A percentile compares a stretch with the other conserved stretches of the same genome.
Evolutionary conservation across 2,329 filamentous ascomycete genomes (phyloP).

Genomic region (Trichocomaceae sp.): DNA sequence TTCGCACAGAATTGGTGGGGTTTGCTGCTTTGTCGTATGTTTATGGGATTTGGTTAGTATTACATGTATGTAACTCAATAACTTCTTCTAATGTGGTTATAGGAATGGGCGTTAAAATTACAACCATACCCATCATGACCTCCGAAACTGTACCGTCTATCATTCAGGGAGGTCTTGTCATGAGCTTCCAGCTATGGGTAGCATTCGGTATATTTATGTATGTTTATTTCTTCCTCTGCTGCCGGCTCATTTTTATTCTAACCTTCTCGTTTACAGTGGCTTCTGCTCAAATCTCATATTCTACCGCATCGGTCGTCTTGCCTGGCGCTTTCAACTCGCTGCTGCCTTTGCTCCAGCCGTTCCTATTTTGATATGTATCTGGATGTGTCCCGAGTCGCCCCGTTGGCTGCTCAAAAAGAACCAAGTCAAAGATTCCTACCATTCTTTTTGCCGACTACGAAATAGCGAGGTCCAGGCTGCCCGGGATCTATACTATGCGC

Average conservation of each 20-base stretch:
- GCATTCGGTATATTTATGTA: conserved; percentile 59
- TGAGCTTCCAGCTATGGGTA: conserved; percentile 48
- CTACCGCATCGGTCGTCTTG: conserved; percentile 43
- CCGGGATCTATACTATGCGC: conserved; percentile 56
- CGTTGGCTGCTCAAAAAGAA: conserved; percentile 64
- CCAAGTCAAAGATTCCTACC: conserved; percentile 54
- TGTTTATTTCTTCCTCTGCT: conserved; percentile 44
- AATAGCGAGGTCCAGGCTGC: conserved; percentile 56
- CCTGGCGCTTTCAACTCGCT: conserved; percentile 59
- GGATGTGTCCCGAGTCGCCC: conserved; percentile 58
- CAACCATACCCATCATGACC: conserved; percentile 50
- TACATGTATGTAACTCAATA: background rate
- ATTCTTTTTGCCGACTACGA: conserved; percentile 51
- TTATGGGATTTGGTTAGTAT: conserved; percentile 49
- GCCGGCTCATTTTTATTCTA: conserved; percentile 17
- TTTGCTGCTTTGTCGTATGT: conserved; percentile 51
- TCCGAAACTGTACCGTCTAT: conserved; percentile 51
- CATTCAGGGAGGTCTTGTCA: conserved; percentile 52
- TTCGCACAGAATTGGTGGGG: conserved; percentile 49
- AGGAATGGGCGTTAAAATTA: conserved; percentile 54
- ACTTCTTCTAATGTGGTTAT: background rate
- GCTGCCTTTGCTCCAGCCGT: conserved; percentile 60
- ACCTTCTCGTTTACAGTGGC: conserved; percentile 11
- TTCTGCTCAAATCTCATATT: conserved; percentile 14
- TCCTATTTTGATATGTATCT: conserved; percentile 53